These are phyloP conservation scores for Euryodendron excelsum DNA, from an alignment of 148 eudicot species.

Conservation along the genomic window DNA sequence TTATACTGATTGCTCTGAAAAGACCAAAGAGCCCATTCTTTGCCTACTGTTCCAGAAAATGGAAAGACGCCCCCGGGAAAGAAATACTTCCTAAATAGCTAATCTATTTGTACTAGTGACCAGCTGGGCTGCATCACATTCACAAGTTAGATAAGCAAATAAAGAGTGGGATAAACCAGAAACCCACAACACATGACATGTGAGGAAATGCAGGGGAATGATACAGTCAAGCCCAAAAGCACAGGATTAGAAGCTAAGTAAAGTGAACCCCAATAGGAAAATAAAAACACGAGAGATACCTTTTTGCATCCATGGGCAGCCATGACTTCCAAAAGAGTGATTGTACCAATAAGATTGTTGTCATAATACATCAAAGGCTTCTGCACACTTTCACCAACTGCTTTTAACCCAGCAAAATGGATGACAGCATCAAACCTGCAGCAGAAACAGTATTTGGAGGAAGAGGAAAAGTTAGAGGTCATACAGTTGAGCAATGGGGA, in stretches of 20 bases:
- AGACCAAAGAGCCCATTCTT: slow-evolving; percentile 78
- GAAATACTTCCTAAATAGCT: not conserved
- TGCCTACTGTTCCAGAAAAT: slow-evolving; percentile 77
- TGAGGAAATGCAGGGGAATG: not conserved
- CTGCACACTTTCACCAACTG: slow-evolving; percentile 96
- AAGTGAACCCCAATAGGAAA: not conserved
- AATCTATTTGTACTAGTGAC: not conserved
- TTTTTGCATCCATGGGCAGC: slow-evolving; percentile 88
- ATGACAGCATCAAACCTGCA: slow-evolving; percentile 97
- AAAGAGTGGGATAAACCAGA: not conserved
- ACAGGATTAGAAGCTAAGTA: not conserved
- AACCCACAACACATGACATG: no score
- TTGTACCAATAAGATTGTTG: slow-evolving; percentile 87
- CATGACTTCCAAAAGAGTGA: slow-evolving; percentile 88
- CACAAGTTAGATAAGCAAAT: not conserved
- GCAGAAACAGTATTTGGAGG: slow-evolving; percentile 13
- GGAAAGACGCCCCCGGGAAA: slow-evolving; percentile 23
- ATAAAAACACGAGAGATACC: slow-evolving; percentile 35
- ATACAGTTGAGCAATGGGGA: not conserved
- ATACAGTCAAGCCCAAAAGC: not conserved
- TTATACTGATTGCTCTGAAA: slow-evolving; percentile 18
- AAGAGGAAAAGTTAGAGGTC: not conserved
- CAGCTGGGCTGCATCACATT: not conserved
- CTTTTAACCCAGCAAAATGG: slow-evolving; percentile 97
- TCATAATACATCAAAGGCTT: slow-evolving; percentile 86